Conservation (phyloP, 345 rosid species). For the Psidium guajava region DNA sequence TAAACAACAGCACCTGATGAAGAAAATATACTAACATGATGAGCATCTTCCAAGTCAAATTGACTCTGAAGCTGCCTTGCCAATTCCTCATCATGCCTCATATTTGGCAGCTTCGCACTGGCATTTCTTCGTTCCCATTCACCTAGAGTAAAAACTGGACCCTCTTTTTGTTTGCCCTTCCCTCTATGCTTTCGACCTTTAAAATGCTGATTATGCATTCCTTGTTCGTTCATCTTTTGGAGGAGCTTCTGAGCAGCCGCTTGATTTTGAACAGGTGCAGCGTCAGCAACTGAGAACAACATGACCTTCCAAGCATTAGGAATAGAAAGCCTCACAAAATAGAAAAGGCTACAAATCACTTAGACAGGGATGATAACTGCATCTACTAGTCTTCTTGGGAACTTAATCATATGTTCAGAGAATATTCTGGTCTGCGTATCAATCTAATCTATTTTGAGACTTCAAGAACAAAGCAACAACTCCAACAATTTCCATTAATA, state of each 20-base stretch:
- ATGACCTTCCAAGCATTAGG: not conserved
- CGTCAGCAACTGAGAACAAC: constrained; percentile 39
- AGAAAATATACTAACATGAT: constrained; percentile 24
- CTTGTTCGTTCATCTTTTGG: constrained; percentile 58
- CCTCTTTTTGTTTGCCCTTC: constrained; percentile 52
- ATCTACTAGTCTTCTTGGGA: not conserved
- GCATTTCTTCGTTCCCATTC: constrained; percentile 68
- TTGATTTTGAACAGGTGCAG: constrained; percentile 79
- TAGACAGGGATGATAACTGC: not conserved
- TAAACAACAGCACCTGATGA: not conserved
- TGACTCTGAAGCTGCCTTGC: constrained; percentile 82
- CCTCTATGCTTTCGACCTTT: constrained; percentile 43
- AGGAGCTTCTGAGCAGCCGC: constrained; percentile 85
- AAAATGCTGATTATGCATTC: constrained; percentile 17
- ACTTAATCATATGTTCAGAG: not conserved
- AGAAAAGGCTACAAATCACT: not conserved
- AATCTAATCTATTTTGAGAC: not conserved
- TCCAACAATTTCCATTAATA: not conserved
- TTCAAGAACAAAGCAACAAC: not conserved
- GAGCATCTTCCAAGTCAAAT: constrained; percentile 68
- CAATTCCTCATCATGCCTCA: constrained; percentile 57
- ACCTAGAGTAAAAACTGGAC: constrained; percentile 41
- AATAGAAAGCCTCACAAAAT: not conserved
- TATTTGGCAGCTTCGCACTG: constrained; percentile 29
- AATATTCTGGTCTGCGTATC: not conserved